Evolutionary conservation across 2,329 filamentous ascomycete species (phyloP).

Genomic region (Elsinoe australis): DNA sequence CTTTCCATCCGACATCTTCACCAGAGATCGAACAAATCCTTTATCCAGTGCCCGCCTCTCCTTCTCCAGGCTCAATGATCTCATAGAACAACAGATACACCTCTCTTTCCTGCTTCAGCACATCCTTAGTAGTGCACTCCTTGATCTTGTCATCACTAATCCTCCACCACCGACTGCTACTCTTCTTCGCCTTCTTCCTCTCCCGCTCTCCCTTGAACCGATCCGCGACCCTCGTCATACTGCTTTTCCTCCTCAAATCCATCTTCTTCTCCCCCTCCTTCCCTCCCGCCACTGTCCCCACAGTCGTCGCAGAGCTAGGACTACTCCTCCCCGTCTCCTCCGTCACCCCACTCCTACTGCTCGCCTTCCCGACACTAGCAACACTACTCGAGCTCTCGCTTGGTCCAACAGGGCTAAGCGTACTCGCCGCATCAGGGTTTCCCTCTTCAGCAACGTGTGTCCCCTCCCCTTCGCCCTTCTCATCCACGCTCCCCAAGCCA

Average conservation of each 20-base stretch:
- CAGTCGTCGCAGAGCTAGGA: not conserved
- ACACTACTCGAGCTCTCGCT: conserved; percentile 1
- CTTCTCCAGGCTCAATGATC: conserved; percentile 45
- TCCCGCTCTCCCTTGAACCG: conserved; percentile 4
- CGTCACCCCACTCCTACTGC: conserved; percentile 1
- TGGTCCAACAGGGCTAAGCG: conserved; percentile 12
- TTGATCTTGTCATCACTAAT: conserved; percentile 97
- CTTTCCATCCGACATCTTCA: not conserved
- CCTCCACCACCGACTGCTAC: conserved; percentile 82
- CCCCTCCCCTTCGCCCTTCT: not conserved
- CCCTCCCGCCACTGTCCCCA: not conserved
- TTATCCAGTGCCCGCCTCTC: not conserved
- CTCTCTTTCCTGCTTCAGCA: conserved; percentile 87
- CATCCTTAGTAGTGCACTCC: conserved; percentile 85
- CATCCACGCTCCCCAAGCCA: not conserved
- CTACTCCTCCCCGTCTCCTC: conserved; percentile 6
- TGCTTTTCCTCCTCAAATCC: conserved; percentile 11
- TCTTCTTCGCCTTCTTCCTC: conserved; percentile 39
- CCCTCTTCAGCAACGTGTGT: not conserved
- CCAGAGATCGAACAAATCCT: not conserved
- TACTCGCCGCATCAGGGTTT: not conserved
- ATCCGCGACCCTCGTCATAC: conserved; percentile 13
- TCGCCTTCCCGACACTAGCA: not conserved
- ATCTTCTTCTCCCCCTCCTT: not conserved
- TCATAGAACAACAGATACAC: conserved; percentile 97